These are phyloP conservation scores for Arxiozyma heterogenica DNA, from an alignment of 1,139 yeast genomes.

Conservation along the genomic window DNA sequence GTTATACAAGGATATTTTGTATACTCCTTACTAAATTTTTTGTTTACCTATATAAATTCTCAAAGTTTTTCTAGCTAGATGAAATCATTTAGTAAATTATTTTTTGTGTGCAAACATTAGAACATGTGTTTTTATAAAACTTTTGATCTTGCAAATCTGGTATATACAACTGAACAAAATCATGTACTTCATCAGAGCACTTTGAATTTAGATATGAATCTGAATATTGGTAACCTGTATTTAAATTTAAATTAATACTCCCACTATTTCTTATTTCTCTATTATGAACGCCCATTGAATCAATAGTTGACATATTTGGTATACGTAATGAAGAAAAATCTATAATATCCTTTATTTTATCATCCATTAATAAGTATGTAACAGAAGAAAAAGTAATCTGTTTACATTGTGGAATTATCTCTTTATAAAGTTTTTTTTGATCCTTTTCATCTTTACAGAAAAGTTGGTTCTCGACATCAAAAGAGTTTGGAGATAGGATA, in stretches of 20 bases:
- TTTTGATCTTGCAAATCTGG: slow-evolving; percentile 12
- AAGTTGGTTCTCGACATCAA: slow-evolving; percentile 3
- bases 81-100: neutral
- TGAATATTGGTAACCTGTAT: neutral
- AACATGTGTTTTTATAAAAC: slow-evolving; percentile 9
- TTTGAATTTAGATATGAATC: slow-evolving; percentile 4
- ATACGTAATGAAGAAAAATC: slow-evolving; percentile 7
- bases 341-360: slow-evolving; percentile 15
- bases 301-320: neutral
- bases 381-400: slow-evolving; percentile 11
- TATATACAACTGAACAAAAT: slow-evolving; percentile 3
- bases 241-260: too few species aligned
- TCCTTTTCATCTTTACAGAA: neutral
- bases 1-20: too few species aligned
- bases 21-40: too few species aligned
- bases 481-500: slow-evolving; percentile 10
- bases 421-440: neutral
- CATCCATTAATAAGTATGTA: slow-evolving; percentile 11
- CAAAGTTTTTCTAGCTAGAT: too few species aligned
- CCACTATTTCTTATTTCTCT: neutral
- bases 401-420: slow-evolving; percentile 9
- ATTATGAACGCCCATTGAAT: neutral
- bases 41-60: too few species aligned
- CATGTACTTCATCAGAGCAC: slow-evolving; percentile 8
- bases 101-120: neutral